These are phyloP conservation scores for Vicia sativa DNA, from an alignment of 306 rosid genomes.

Conservation along the genomic window DNA sequence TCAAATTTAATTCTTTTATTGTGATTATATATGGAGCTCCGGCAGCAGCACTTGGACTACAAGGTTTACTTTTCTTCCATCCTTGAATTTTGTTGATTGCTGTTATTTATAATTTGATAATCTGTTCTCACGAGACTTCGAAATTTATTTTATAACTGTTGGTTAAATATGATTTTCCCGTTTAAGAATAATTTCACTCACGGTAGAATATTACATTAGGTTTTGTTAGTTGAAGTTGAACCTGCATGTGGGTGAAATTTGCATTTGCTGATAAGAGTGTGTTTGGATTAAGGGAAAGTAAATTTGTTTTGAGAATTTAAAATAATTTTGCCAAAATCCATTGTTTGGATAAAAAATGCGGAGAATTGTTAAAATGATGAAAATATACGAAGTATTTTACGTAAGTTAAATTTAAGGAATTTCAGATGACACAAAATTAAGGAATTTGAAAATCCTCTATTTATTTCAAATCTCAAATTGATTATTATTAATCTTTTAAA, in stretches of 20 bases:
- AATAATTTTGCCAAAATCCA: too few species aligned
- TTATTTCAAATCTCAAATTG: too few species aligned
- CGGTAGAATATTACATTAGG: slow-evolving; percentile 6
- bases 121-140: slow-evolving; percentile 6
- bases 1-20: slow-evolving; percentile 38
- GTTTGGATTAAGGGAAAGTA: too few species aligned
- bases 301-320: too few species aligned
- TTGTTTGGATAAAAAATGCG: too few species aligned
- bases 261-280: background rate
- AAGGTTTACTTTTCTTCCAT: slow-evolving; percentile 60
- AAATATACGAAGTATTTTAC: too few species aligned
- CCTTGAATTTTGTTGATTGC: slow-evolving; percentile 23
- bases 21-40: slow-evolving; percentile 43
- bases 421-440: too few species aligned
- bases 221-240: slow-evolving; percentile 29
- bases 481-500: too few species aligned
- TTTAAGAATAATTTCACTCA: slow-evolving; percentile 8
- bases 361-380: too few species aligned
- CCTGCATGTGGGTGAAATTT: background rate
- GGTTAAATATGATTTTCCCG: background rate
- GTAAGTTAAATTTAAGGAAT: too few species aligned
- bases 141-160: slow-evolving; percentile 7
- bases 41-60: slow-evolving; percentile 72
- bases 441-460: too few species aligned
- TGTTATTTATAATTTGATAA: slow-evolving; percentile 7